Evolutionary conservation across 805 yeast species (phyloP).

Genomic region (Metschnikowia orientalis): DNA sequence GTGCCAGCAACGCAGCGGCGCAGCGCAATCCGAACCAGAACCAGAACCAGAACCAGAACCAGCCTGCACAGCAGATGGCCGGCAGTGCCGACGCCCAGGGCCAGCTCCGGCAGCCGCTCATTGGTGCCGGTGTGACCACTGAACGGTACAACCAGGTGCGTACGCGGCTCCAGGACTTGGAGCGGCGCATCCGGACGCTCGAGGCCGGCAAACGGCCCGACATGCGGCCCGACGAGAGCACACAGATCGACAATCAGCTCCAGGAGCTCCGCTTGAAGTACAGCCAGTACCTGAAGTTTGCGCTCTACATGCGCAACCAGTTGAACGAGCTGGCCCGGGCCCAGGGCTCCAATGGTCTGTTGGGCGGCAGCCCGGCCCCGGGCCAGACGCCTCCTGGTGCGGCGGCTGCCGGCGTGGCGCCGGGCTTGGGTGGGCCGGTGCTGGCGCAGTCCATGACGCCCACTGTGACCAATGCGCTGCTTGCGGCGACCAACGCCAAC

Average conservation of each 20-base stretch:
- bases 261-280: conserved; percentile 43
- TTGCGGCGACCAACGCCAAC: conserved; percentile 14
- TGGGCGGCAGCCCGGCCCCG: conserved; percentile 9
- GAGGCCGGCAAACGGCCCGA: conserved; percentile 44
- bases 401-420: conserved; percentile 4
- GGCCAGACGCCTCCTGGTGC: conserved; percentile 5
- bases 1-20: background rate
- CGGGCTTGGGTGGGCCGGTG: conserved; percentile 9
- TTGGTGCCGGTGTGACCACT: conserved; percentile 20
- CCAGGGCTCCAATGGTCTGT: conserved; percentile 6
- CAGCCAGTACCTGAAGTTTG: conserved; percentile 48
- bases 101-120: conserved; percentile 2
- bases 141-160: conserved; percentile 43
- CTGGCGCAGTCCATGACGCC: conserved; percentile 13
- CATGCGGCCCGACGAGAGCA: conserved; percentile 42
- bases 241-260: conserved; percentile 46
- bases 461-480: conserved; percentile 25
- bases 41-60: too few relatives aligned
- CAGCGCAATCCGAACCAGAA: conserved; percentile 4
- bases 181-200: conserved; percentile 46
- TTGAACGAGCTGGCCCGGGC: conserved; percentile 30
- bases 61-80: conserved; percentile 3
- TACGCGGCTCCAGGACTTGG: conserved; percentile 45
- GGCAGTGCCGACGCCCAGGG: conserved; percentile 5
- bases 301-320: conserved; percentile 43